Conservation (phyloP, 176 grass and related monocot genomes). For the Coix lacrymajobi region DNA sequence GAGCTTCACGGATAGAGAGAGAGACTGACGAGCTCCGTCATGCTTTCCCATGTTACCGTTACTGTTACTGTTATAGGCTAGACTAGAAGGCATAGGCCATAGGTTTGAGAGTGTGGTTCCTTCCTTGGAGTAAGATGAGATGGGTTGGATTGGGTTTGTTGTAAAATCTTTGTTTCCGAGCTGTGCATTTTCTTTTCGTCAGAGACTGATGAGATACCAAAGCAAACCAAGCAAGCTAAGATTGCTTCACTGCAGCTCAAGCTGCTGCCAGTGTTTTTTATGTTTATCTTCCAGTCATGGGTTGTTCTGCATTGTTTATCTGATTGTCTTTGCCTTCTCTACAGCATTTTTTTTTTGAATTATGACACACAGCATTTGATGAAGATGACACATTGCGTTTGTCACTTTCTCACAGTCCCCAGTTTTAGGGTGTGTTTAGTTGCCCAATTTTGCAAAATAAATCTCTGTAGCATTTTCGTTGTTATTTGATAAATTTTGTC, state of each 20-base stretch:
- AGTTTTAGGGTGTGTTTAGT: too few relatives aligned
- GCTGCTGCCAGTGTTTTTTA: not conserved
- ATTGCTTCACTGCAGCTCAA: not conserved
- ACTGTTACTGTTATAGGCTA: not conserved
- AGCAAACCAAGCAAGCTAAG: not conserved
- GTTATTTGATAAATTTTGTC: too few relatives aligned
- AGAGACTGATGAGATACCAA: not conserved
- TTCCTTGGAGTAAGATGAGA: not conserved
- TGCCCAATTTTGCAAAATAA: too few relatives aligned
- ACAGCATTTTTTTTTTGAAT: too few relatives aligned
- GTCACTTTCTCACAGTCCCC: too few relatives aligned
- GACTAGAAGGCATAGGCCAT: not conserved
- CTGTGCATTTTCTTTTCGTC: not conserved
- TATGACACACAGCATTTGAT: too few relatives aligned
- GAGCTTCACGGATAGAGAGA: slow-evolving; percentile 52
- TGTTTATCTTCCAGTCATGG: not conserved
- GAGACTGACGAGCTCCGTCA: not conserved
- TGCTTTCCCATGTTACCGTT: not conserved
- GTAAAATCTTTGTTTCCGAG: not conserved
- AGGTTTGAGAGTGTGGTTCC: not conserved
- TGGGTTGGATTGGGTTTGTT: not conserved
- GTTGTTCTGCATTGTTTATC: not conserved
- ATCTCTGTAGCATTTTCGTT: too few relatives aligned
- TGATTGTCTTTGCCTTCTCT: not conserved
- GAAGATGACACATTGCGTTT: too few relatives aligned